Percentiles rank a stretch among this genome's conserved stretches.
These are phyloP conservation scores for Neurospora sp. DNA, from an alignment of 495 filamentous ascomycete species.

Conservation along the genomic window DNA sequence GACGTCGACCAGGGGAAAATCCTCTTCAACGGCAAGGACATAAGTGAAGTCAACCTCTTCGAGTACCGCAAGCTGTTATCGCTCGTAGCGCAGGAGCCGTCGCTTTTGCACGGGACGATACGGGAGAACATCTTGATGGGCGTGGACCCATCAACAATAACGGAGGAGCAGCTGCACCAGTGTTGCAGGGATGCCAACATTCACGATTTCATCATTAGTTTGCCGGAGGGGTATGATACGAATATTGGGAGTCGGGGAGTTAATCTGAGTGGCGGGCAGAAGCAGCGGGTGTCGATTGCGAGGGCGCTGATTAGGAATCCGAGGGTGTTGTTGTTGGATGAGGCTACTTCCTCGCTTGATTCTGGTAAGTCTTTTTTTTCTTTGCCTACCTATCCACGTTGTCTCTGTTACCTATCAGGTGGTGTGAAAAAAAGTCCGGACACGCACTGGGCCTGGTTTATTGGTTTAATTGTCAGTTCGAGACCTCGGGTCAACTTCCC, in stretches of 20 bases:
- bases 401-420: not conserved
- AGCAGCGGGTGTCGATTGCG: constrained; percentile 67
- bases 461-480: too few species aligned
- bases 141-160: constrained; percentile 25
- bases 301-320: constrained; percentile 66
- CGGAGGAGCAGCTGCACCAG: constrained; percentile 42
- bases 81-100: constrained; percentile 54
- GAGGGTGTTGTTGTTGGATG: constrained; percentile 62
- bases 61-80: constrained; percentile 46
- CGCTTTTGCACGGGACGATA: constrained; percentile 47
- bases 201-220: constrained; percentile 49
- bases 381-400: too few species aligned
- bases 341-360: constrained; percentile 70
- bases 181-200: constrained; percentile 53
- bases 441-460: too few species aligned
- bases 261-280: constrained; percentile 65
- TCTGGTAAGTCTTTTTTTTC: constrained; percentile 22
- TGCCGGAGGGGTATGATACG: constrained; percentile 53
- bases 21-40: constrained; percentile 39
- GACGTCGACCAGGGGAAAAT: constrained; percentile 43
- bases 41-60: constrained; percentile 32
- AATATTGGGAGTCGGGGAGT: constrained; percentile 51
- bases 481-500: too few species aligned
- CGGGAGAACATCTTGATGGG: constrained; percentile 50
- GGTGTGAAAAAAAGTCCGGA: too few species aligned